phyloP scores from a whole-genome alignment of 208 protist genomes.

The Crithidia sp. region DNA sequence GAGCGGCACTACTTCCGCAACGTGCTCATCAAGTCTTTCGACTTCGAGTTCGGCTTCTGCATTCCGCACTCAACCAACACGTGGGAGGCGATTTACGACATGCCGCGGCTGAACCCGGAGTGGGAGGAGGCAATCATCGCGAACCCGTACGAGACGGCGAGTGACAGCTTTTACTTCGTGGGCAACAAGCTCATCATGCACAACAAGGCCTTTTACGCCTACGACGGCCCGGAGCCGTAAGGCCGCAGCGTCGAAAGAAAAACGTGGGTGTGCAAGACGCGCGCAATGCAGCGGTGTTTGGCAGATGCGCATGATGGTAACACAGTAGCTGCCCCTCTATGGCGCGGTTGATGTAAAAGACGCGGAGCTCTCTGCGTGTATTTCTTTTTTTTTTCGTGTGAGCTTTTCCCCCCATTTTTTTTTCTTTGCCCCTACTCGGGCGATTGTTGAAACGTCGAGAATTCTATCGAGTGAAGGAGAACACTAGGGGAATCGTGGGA shows the following conservation, averaged over 20 bases:
- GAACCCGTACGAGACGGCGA: slow-evolving; percentile 90
- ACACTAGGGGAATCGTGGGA: no score
- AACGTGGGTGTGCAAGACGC: no score
- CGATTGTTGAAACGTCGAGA: no score
- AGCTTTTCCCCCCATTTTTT: no score
- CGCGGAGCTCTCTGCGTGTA: no score
- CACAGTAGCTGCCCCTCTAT: no score
- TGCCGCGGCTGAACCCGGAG: slow-evolving; percentile 88
- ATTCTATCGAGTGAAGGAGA: no score
- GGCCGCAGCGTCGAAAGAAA: not conserved
- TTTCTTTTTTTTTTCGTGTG: no score
- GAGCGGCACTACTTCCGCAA: slow-evolving; percentile 97
- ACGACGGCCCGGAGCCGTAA: slow-evolving; percentile 54
- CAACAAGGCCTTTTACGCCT: slow-evolving; percentile 94
- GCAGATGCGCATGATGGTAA: no score
- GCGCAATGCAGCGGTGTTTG: no score
- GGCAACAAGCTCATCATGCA: slow-evolving; percentile 95
- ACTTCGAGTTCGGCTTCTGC: slow-evolving; percentile 97
- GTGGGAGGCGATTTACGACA: slow-evolving; percentile 96
- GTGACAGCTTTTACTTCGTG: slow-evolving; percentile 97
- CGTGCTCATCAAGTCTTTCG: slow-evolving; percentile 94
- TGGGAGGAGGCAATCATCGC: slow-evolving; percentile 88
- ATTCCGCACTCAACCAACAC: slow-evolving; percentile 96
- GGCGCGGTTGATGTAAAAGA: no score
- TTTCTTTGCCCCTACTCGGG: no score